Percentiles rank a stretch among this genome's conserved stretches.
These are phyloP conservation scores for Boletellus sp. DNA, from an alignment of 768 basidiomycete species.

Conservation along the genomic window DNA sequence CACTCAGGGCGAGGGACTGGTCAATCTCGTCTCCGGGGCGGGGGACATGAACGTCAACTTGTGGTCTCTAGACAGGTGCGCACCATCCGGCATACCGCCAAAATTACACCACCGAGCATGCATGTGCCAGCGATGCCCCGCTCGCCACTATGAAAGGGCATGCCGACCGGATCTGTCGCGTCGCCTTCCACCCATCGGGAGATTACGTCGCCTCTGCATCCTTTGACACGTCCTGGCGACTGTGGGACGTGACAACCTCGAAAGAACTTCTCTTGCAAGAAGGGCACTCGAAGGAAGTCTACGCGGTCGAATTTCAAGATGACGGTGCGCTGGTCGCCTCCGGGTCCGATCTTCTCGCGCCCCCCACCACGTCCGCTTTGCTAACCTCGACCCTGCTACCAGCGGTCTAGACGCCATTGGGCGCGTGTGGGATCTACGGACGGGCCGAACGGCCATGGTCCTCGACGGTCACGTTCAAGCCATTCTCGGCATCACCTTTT, in stretches of 20 bases:
- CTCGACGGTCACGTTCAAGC: constrained; percentile 95
- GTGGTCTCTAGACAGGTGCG: constrained; percentile 84
- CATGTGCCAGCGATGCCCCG: constrained; percentile 65
- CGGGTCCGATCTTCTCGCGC: constrained; percentile 49
- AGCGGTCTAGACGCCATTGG: constrained; percentile 97
- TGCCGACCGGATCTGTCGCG: constrained; percentile 84
- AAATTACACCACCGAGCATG: constrained; percentile 3
- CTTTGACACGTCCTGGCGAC: constrained; percentile 95
- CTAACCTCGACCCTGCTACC: constrained; percentile 3
- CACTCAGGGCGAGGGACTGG: constrained; percentile 52
- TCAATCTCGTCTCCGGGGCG: constrained; percentile 89
- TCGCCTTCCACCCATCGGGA: constrained; percentile 96
- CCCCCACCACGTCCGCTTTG: neutral
- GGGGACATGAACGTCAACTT: constrained; percentile 83
- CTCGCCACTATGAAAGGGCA: constrained; percentile 87
- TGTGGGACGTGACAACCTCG: constrained; percentile 87
- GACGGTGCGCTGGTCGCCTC: constrained; percentile 93
- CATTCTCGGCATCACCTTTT: constrained; percentile 88
- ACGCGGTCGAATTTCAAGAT: constrained; percentile 91
- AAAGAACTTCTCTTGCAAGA: constrained; percentile 89
- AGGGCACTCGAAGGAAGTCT: constrained; percentile 96
- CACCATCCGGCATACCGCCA: neutral
- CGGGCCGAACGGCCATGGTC: constrained; percentile 95
- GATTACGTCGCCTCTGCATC: constrained; percentile 91
- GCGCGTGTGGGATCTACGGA: constrained; percentile 94